These are phyloP conservation scores for Apium graveolens DNA, from an alignment of 129 eudicot species.

Conservation along the genomic window DNA sequence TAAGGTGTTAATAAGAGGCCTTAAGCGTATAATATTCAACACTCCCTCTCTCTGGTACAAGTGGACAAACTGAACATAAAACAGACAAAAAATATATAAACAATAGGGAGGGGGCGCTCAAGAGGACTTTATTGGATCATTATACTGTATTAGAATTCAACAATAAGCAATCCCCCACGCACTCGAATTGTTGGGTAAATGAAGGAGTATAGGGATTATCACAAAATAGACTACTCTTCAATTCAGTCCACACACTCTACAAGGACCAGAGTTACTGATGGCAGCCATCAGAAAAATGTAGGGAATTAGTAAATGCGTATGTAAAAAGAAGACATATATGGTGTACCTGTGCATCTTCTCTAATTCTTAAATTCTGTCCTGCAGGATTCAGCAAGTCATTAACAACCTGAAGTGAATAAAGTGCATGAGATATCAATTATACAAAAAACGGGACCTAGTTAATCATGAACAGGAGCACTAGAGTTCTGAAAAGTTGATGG, in stretches of 20 bases:
- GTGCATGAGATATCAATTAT: conserved; percentile 2
- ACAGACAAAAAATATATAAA: neutral
- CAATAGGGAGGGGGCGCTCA: neutral
- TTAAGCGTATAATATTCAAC: neutral
- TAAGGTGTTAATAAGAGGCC: neutral
- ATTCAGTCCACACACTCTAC: neutral
- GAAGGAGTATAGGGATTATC: neutral
- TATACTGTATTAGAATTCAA: neutral
- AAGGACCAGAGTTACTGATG: neutral
- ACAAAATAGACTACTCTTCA: neutral
- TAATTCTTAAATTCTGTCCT: conserved; percentile 83
- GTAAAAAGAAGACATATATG: neutral
- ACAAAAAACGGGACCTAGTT: neutral
- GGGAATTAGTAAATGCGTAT: neutral
- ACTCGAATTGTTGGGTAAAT: neutral
- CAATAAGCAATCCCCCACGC: neutral
- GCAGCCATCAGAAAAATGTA: neutral
- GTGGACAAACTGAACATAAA: neutral
- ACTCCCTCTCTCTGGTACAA: neutral
- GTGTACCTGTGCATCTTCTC: conserved; percentile 91
- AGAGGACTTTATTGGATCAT: neutral
- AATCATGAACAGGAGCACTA: neutral
- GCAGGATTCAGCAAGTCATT: conserved; percentile 96
- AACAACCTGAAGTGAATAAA: conserved; percentile 68
- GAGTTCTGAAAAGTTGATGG: neutral